These are phyloP conservation scores for Nitzschia putrida DNA, from an alignment of 108 stramenopile genomes.

Conservation along the genomic window DNA sequence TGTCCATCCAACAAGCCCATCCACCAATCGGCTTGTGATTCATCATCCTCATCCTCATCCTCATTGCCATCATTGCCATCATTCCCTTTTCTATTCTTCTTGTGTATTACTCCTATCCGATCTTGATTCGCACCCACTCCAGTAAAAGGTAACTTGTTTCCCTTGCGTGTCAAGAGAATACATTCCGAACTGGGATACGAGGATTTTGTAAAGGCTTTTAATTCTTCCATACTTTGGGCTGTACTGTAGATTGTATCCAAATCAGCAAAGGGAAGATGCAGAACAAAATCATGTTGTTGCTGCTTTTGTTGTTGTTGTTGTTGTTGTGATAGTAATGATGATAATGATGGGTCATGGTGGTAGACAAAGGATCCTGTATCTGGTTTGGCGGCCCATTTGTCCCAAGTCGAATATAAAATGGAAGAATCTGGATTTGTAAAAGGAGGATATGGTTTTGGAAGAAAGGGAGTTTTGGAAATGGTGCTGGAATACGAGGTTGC, in stretches of 20 bases:
- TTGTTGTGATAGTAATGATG: no score
- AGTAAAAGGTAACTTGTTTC: conserved; percentile 1
- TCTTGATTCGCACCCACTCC: conserved; percentile 66
- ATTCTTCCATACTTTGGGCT: not conserved
- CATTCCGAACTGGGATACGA: conserved; percentile 3
- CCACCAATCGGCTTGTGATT: conserved; percentile 40
- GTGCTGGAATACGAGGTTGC: no score
- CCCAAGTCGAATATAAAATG: not conserved
- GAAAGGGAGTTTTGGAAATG: no score
- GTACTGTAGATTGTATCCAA: not conserved
- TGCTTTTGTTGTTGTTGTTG: no score
- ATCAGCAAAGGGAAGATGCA: not conserved
- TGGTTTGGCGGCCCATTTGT: not conserved
- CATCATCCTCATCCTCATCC: not conserved
- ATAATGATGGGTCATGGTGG: no score
- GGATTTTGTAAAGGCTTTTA: no score
- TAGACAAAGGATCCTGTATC: not conserved
- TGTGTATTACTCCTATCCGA: conserved; percentile 53
- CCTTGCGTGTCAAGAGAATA: conserved; percentile 17
- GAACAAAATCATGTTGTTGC: no score
- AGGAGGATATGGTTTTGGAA: not conserved
- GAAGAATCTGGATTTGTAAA: not conserved
- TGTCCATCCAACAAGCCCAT: conserved; percentile 83
- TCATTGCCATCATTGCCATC: not conserved
- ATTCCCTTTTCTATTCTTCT: not conserved